Percentiles rank a stretch among this genome's conserved stretches.
These are phyloP conservation scores for Colletotrichum sojae DNA, from an alignment of 2,329 filamentous ascomycete species.

Conservation along the genomic window DNA sequence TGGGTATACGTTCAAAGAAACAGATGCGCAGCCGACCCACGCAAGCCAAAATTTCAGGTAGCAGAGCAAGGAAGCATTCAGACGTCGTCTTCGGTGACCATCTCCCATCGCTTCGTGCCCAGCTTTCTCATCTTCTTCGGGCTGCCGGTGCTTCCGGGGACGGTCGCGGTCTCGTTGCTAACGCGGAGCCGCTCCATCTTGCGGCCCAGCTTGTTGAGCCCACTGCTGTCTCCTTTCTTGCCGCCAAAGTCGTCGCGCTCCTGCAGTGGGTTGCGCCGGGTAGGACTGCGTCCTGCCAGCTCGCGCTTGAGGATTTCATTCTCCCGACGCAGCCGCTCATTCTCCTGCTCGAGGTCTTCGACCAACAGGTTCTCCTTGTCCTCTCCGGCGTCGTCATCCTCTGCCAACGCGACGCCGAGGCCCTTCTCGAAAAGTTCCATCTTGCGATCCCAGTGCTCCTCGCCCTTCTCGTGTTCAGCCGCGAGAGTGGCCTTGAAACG, in stretches of 20 bases:
- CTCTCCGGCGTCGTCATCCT: conserved; percentile 61
- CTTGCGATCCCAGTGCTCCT: conserved; percentile 91
- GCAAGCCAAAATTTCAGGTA: neutral
- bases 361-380: conserved; percentile 75
- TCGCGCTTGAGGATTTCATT: conserved; percentile 77
- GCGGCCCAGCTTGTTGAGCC: conserved; percentile 56
- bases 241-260: conserved; percentile 65
- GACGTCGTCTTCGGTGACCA: conserved; percentile 55
- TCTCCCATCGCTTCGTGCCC: conserved; percentile 63
- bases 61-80: conserved; percentile 8
- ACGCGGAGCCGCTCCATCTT: conserved; percentile 67
- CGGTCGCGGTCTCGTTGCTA: conserved; percentile 52
- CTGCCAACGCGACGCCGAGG: conserved; percentile 52
- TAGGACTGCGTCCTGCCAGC: conserved; percentile 73
- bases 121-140: conserved; percentile 70
- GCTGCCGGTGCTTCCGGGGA: conserved; percentile 54
- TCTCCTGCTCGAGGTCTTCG: conserved; percentile 78
- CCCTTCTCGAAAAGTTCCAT: conserved; percentile 74
- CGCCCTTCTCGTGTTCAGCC: conserved; percentile 82
- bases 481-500: conserved; percentile 87
- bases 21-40: conserved; percentile 20
- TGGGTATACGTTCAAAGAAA: conserved; percentile 37
- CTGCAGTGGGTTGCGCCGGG: conserved; percentile 68
- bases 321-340: conserved; percentile 77
- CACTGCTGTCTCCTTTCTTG: conserved; percentile 43